phyloP scores from a whole-genome alignment of 2,329 filamentous ascomycete genomes.

The Zymoseptoria passerinii region DNA sequence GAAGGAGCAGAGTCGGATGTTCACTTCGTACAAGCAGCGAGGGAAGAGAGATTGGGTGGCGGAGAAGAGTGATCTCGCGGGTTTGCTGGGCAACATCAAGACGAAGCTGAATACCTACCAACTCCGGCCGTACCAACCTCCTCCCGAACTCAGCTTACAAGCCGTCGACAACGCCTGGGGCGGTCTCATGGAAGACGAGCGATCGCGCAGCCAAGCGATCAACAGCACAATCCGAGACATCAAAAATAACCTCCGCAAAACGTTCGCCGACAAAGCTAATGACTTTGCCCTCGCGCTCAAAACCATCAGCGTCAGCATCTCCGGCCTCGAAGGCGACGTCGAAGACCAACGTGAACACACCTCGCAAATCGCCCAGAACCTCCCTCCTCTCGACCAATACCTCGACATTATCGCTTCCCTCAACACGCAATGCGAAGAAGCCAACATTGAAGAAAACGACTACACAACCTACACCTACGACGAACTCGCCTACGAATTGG shows the following conservation, averaged over 20 bases:
- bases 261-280: conserved; percentile 96
- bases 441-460: conserved; percentile 98
- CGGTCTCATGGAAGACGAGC: conserved; percentile 70
- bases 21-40: conserved; percentile 82
- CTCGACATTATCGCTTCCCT: conserved; percentile 78
- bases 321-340: conserved; percentile 91
- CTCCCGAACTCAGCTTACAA: conserved; percentile 71
- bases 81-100: conserved; percentile 93
- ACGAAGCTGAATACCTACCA: conserved; percentile 95
- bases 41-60: conserved; percentile 94
- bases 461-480: conserved; percentile 99
- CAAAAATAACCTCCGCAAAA: conserved; percentile 85
- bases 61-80: conserved; percentile 92
- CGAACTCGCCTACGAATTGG: conserved; percentile 86
- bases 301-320: conserved; percentile 89
- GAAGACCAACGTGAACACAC: conserved; percentile 91
- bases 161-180: conserved; percentile 77
- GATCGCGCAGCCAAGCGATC: conserved; percentile 82
- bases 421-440: conserved; percentile 83
- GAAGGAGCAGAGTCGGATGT: conserved; percentile 73
- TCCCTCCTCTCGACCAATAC: conserved; percentile 84
- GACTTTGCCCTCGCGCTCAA: conserved; percentile 94
- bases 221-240: conserved; percentile 99
- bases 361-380: conserved; percentile 70
- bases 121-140: conserved; percentile 82